phyloP scores from a whole-genome alignment of 1,139 yeast species.

The Hansenula sp. region DNA sequence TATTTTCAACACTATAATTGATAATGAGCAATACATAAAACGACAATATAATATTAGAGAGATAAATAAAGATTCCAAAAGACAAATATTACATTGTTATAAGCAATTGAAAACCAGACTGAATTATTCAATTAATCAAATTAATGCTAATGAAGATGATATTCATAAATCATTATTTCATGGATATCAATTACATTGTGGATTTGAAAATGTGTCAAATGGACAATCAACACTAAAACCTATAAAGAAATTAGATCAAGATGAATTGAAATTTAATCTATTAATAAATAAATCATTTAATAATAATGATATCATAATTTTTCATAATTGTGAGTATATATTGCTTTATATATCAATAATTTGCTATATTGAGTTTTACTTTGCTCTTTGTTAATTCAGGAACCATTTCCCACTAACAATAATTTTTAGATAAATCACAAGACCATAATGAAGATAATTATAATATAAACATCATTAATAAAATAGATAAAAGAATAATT shows the following conservation, averaged over 20 bases:
- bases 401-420: neutral
- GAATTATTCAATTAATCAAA: neutral
- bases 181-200: neutral
- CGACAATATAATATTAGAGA: neutral
- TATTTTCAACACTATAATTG: constrained; percentile 1
- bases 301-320: constrained; percentile 1
- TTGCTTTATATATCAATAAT: neutral
- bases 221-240: too few relatives aligned
- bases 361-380: neutral
- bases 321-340: neutral
- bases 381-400: neutral
- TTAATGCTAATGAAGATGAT: neutral
- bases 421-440: neutral
- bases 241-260: neutral
- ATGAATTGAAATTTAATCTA: neutral
- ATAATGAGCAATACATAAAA: neutral
- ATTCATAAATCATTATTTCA: neutral
- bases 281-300: too few relatives aligned
- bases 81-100: neutral
- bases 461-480: neutral
- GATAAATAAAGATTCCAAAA: neutral
- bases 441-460: neutral
- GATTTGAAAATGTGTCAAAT: neutral
- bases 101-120: neutral
- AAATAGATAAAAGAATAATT: neutral